Conservation (phyloP, 257 asterid species). For the Ophiorrhiza pumila region DNA sequence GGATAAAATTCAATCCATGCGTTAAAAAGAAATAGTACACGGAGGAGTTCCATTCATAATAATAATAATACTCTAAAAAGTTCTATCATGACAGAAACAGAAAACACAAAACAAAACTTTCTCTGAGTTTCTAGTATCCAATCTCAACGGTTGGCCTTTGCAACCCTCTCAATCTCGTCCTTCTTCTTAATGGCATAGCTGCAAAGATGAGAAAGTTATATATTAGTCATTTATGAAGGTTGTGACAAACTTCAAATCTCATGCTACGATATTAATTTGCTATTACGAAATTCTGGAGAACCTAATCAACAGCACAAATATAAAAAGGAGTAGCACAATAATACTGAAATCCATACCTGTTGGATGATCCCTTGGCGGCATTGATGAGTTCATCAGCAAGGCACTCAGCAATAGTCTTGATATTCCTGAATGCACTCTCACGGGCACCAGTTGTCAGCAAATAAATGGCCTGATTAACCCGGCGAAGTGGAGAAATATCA, state of each 20-base stretch:
- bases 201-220: conserved; percentile 6
- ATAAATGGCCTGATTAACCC: conserved; percentile 39
- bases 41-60: neutral
- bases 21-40: neutral
- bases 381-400: conserved; percentile 40
- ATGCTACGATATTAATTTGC: neutral
- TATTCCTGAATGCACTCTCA: conserved; percentile 37
- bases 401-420: conserved; percentile 37
- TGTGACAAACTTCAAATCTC: neutral
- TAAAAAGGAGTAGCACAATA: neutral
- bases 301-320: neutral
- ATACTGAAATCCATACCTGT: conserved; percentile 19
- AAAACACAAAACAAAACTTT: conserved; percentile 21
- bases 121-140: neutral
- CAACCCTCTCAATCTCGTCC: conserved; percentile 90
- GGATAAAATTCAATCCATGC: conserved; percentile 4
- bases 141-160: conserved; percentile 77
- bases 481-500: conserved; percentile 37
- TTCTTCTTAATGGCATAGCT: conserved; percentile 93
- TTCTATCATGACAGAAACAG: neutral
- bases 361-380: conserved; percentile 41
- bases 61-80: conserved; percentile 4
- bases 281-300: neutral
- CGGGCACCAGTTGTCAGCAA: conserved; percentile 37
- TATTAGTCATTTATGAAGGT: neutral